A percentile compares a stretch with the other conserved stretches of the same genome.
These are phyloP conservation scores for Penicillium sp. DNA, from an alignment of 2,329 filamentous ascomycete species.

Conservation along the genomic window DNA sequence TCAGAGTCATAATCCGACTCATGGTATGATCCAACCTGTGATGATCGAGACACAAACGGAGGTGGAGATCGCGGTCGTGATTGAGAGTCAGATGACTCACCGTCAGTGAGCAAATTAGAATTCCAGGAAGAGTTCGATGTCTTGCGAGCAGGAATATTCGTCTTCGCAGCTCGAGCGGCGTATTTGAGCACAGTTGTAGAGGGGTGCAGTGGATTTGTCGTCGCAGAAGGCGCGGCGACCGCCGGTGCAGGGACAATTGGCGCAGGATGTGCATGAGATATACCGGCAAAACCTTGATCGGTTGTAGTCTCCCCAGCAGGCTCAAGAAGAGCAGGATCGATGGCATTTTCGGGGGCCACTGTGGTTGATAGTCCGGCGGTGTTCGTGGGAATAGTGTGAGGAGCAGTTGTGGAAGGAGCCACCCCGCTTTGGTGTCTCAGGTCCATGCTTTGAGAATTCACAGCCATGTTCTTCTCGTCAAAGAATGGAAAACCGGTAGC, in stretches of 20 bases:
- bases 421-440: not conserved
- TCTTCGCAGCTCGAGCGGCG: not conserved
- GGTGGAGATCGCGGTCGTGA: constrained; percentile 1
- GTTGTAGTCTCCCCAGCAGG: not conserved
- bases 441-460: not conserved
- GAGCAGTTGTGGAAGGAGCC: not conserved
- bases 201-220: not conserved
- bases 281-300: not conserved
- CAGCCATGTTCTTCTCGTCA: not conserved
- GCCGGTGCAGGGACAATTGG: not conserved
- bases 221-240: not conserved
- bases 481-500: not conserved
- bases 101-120: constrained; percentile 4
- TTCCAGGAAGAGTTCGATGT: constrained; percentile 1
- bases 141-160: constrained; percentile 2
- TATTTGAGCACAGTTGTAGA: not conserved
- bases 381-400: not conserved
- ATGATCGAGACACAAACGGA: constrained; percentile 28
- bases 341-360: not conserved
- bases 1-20: constrained; percentile 49
- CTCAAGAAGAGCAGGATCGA: not conserved
- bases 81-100: constrained; percentile 2
- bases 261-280: not conserved
- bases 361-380: not conserved
- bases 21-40: constrained; percentile 23